Evolutionary conservation across 1,284 basidiomycete species (phyloP).

Genomic region (Cutaneotrichosporon cutaneum): DNA sequence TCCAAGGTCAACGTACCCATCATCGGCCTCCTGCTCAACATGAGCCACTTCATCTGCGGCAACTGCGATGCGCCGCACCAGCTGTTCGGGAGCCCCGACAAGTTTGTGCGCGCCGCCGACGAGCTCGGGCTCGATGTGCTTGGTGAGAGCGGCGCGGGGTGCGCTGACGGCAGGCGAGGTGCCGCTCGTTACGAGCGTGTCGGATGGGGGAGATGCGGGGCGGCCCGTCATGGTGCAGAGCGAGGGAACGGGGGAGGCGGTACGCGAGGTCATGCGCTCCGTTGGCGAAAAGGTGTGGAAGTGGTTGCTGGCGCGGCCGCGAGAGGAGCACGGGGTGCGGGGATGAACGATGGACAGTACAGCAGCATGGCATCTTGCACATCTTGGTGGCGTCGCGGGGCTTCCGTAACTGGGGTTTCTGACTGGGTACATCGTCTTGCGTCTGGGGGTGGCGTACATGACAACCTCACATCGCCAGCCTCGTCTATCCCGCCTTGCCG

Average conservation of each 20-base stretch:
- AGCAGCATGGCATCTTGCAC: slow-evolving; percentile 16
- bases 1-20: slow-evolving; percentile 85
- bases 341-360: slow-evolving; percentile 7
- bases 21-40: slow-evolving; percentile 83
- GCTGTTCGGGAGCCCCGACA: slow-evolving; percentile 72
- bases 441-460: too few species aligned
- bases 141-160: slow-evolving; percentile 54
- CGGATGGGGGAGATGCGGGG: slow-evolving; percentile 72
- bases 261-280: slow-evolving; percentile 39
- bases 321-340: slow-evolving; percentile 13
- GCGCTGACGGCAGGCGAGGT: slow-evolving; percentile 58
- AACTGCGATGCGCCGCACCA: slow-evolving; percentile 68
- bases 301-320: slow-evolving; percentile 30
- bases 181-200: slow-evolving; percentile 76
- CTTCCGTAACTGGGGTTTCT: too few species aligned
- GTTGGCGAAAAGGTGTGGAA: slow-evolving; percentile 46
- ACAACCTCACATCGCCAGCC: too few species aligned
- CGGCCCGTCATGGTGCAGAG: slow-evolving; percentile 55
- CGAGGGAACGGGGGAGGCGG: slow-evolving; percentile 36
- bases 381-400: too few species aligned
- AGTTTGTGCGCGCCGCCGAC: slow-evolving; percentile 65
- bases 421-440: too few species aligned
- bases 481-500: too few species aligned
- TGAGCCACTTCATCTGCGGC: slow-evolving; percentile 78
- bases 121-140: slow-evolving; percentile 67